Percentiles rank a stretch among this genome's conserved stretches.
These are phyloP conservation scores for Trametes punicea DNA, from an alignment of 768 basidiomycete species.

Conservation along the genomic window DNA sequence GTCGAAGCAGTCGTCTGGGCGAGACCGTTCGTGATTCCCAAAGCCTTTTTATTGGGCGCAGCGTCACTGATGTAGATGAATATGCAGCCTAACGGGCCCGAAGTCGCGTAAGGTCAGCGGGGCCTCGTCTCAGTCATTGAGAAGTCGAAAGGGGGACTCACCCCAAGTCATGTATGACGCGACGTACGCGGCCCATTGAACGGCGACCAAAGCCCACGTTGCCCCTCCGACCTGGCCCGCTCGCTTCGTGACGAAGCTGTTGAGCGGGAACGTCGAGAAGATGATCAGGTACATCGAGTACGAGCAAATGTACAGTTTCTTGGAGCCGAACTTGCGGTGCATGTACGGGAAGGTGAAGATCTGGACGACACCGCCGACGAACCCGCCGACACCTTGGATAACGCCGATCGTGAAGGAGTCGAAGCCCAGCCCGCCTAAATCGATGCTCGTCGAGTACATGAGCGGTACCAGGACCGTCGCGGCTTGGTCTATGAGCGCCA, in stretches of 20 bases:
- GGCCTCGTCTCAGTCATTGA: rapidly evolving
- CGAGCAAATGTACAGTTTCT: constrained; percentile 30
- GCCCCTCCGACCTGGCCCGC: constrained; percentile 23
- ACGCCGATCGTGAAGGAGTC: constrained; percentile 35
- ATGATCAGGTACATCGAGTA: constrained; percentile 29
- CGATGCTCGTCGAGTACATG: constrained; percentile 37
- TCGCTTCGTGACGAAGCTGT: constrained; percentile 26
- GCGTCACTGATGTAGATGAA: constrained; percentile 31
- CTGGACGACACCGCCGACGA: constrained; percentile 33
- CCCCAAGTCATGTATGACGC: constrained; percentile 34
- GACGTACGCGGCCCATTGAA: constrained; percentile 25
- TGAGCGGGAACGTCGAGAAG: constrained; percentile 33
- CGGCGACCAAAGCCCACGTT: constrained; percentile 29
- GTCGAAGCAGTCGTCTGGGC: constrained; percentile 49
- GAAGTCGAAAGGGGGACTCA: constrained; percentile 13
- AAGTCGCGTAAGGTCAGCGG: neutral
- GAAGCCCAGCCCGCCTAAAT: constrained; percentile 37
- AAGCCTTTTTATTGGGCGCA: constrained; percentile 26
- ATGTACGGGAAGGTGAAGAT: constrained; percentile 33
- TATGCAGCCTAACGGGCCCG: constrained; percentile 23
- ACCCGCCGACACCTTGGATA: constrained; percentile 35
- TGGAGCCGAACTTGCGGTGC: constrained; percentile 30
- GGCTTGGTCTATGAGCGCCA: constrained; percentile 37
- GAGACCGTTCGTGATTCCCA: constrained; percentile 51
- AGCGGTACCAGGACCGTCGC: constrained; percentile 36